Evolutionary conservation across 2,329 filamentous ascomycete species (phyloP).

Genomic region (Diplocarpon rosae): DNA sequence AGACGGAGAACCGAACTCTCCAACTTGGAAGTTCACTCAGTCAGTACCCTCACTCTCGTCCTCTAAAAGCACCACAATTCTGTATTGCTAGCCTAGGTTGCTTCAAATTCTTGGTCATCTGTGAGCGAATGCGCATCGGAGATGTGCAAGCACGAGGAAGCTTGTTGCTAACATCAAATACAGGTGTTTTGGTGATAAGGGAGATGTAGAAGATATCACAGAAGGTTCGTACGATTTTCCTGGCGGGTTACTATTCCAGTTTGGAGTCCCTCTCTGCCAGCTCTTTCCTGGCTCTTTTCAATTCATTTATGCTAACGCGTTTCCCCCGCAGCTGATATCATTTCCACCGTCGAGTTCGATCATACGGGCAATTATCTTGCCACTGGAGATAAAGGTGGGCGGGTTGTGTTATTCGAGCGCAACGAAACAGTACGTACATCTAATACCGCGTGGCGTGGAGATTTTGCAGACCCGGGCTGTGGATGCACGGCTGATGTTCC

Average conservation of each 20-base stretch:
- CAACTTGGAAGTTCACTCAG: conserved; percentile 99
- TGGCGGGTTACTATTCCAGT: neutral
- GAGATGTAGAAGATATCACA: conserved; percentile 67
- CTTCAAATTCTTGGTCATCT: no score
- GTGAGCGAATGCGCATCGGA: neutral
- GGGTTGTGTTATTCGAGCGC: conserved; percentile 78
- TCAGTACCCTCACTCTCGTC: conserved; percentile 18
- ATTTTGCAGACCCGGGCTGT: neutral
- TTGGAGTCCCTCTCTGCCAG: neutral
- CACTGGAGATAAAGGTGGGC: conserved; percentile 80
- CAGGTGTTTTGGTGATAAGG: conserved; percentile 99
- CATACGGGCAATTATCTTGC: conserved; percentile 83
- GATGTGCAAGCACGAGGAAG: neutral
- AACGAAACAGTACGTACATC: conserved; percentile 71
- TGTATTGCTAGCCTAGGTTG: no score
- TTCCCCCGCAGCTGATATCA: conserved; percentile 60
- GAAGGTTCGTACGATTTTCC: conserved; percentile 21
- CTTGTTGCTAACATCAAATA: conserved; percentile 19
- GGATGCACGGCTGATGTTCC: conserved; percentile 26
- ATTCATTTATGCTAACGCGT: conserved; percentile 12
- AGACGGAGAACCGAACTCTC: conserved; percentile 86
- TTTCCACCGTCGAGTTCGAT: conserved; percentile 84
- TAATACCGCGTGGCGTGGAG: neutral
- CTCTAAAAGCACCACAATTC: no score
- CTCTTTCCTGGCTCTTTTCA: neutral